phyloP scores from a whole-genome alignment of 345 rosid genomes.

The Rhizophora mangle region DNA sequence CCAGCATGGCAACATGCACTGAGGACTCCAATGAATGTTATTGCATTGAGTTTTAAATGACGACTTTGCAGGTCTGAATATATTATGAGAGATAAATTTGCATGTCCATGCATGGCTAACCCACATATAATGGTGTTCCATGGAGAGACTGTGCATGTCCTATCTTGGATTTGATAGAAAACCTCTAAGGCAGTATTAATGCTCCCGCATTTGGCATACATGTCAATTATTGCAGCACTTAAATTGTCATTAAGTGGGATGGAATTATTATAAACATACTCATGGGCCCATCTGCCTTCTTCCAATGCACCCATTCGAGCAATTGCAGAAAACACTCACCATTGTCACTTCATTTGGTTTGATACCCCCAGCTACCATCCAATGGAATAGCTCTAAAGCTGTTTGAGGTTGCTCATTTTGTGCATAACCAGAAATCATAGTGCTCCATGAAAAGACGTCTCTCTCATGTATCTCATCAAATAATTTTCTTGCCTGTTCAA shows the following conservation, averaged over 20 bases:
- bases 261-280: constrained; percentile 38
- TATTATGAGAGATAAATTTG: constrained; percentile 50
- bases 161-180: constrained; percentile 47
- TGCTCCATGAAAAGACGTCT: constrained; percentile 81
- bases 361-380: constrained; percentile 53
- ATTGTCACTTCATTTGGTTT: constrained; percentile 72
- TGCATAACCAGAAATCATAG: constrained; percentile 67
- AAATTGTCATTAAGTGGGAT: constrained; percentile 58
- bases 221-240: constrained; percentile 75
- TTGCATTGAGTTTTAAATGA: constrained; percentile 45
- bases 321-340: constrained; percentile 70
- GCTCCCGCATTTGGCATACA: constrained; percentile 95
- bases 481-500: constrained; percentile 49
- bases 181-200: constrained; percentile 52
- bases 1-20: constrained; percentile 81
- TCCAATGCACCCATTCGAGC: constrained; percentile 53
- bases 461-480: constrained; percentile 58
- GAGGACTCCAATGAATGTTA: constrained; percentile 76
- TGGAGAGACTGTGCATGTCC: constrained; percentile 49
- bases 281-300: constrained; percentile 65
- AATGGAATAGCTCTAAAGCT: constrained; percentile 55
- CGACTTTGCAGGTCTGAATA: constrained; percentile 47
- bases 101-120: constrained; percentile 65
- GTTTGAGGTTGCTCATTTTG: constrained; percentile 47
- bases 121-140: constrained; percentile 90